Percentiles rank a stretch among this genome's conserved stretches.
Evolutionary conservation across 169 alveolate species (phyloP).

Genomic region (Eimeria sp.): DNA sequence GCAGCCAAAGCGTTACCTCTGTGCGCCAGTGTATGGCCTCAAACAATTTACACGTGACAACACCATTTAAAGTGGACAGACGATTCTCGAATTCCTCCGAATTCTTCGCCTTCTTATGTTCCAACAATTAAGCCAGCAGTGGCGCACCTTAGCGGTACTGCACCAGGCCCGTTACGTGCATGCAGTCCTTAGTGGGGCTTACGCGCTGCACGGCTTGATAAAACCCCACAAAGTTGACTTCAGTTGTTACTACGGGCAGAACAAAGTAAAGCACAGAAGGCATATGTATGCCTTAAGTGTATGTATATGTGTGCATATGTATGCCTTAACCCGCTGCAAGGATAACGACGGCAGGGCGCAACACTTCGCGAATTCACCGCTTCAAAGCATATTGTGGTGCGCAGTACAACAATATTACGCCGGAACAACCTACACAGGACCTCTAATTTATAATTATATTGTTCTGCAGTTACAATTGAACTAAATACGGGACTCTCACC

Average conservation of each 20-base stretch:
- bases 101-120: neutral
- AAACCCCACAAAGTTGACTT: neutral
- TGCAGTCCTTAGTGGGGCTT: conserved; percentile 12
- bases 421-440: too few species aligned
- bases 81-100: neutral
- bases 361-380: too few species aligned
- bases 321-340: neutral
- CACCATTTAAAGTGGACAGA: neutral
- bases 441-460: too few species aligned
- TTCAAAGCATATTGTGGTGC: too few species aligned
- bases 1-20: neutral
- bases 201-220: neutral
- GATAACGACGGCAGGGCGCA: neutral
- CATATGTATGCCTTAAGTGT: neutral
- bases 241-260: neutral
- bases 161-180: conserved; percentile 3
- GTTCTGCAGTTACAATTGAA: too few species aligned
- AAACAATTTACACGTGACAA: neutral
- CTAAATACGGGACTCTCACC: too few species aligned
- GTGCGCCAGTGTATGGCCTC: neutral
- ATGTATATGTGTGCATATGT: too few species aligned
- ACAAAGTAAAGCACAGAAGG: neutral
- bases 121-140: neutral
- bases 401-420: too few species aligned
- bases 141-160: neutral